Evolutionary conservation across 177 flowering plant species (phyloP), one percentile per base, ranked within the genome.

Genomic region (Tripterygium wilfordii): DNA sequence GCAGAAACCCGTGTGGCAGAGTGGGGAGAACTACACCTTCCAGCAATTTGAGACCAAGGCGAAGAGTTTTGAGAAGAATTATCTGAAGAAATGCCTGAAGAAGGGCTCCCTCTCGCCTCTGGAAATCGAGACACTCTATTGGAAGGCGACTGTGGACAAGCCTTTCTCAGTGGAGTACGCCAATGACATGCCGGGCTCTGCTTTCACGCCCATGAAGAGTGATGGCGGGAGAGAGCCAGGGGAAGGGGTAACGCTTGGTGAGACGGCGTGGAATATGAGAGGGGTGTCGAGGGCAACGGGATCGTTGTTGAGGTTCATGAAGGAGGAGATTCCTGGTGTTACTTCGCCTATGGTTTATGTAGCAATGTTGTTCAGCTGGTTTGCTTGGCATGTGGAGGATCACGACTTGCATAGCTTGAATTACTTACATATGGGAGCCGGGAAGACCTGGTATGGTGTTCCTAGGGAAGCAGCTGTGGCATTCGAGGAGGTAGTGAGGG

Each of bases 381-480:
- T 94, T 59, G 99, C 99, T 57, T 94, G 99, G 99, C 99, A 94
- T 70, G 99, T 83, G 5, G 99, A 94, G 68, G 99, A 94, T 62
- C 99, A 94, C 65, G 99, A 94, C 54, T 67, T 94, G 66, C 99
- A 94, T 58, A 90, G 99, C 63, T 68, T 94, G 82, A 94, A 94
- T 65, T 94, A 87, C 59, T 37, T 94, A 88, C 99, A 94, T 66
- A 63, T 74, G 62, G 99, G 99, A 8, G 80, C 97, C 0, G 79
- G 78, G 21, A 94, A 94, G 82, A 94, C 99, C 0, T 94, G 99
- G 99, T 94, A 94, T 55, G 99, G 99, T 3, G 96, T 94, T 31
- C 99, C 99, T 0, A 75, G 72, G 58, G 99, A 85, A 2, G 99
- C 96, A 0, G 92, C 96, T 0, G 66, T 71, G 22, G 97, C 96